These are phyloP conservation scores for Candida fluviatilis DNA, from an alignment of 805 yeast species.

Conservation along the genomic window DNA sequence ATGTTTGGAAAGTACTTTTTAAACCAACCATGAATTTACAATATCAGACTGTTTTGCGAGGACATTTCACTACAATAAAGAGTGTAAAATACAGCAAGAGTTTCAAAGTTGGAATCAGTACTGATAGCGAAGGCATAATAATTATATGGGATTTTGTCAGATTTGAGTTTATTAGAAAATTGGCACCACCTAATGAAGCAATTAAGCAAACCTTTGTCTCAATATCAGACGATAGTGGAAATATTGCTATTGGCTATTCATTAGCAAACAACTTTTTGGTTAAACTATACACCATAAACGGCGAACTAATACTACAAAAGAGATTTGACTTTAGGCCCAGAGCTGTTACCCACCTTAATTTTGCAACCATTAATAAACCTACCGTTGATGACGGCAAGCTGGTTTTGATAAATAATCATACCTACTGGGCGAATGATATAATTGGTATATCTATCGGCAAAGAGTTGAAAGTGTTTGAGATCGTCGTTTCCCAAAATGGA, in stretches of 20 bases:
- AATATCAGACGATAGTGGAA: slow-evolving; percentile 54
- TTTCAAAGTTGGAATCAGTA: slow-evolving; percentile 51
- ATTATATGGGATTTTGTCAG: slow-evolving; percentile 64
- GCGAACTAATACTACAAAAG: slow-evolving; percentile 33
- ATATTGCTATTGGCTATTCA: slow-evolving; percentile 37
- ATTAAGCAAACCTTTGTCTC: slow-evolving; percentile 26
- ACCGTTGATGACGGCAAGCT: slow-evolving; percentile 20
- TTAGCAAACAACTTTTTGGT: slow-evolving; percentile 18
- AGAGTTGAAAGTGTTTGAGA: slow-evolving; percentile 18
- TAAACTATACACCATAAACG: slow-evolving; percentile 50
- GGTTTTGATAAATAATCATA: slow-evolving; percentile 21
- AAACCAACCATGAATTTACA: slow-evolving; percentile 27
- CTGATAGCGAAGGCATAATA: slow-evolving; percentile 52
- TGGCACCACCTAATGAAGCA: slow-evolving; percentile 14
- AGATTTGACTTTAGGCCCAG: slow-evolving; percentile 7
- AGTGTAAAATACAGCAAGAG: slow-evolving; percentile 48
- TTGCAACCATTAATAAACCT: slow-evolving; percentile 28
- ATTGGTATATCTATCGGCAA: slow-evolving; percentile 21
- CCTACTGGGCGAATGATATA: slow-evolving; percentile 35
- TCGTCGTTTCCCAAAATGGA: slow-evolving; percentile 12
- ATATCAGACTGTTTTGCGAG: slow-evolving; percentile 47
- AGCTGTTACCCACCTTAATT: slow-evolving; percentile 18
- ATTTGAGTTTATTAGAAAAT: slow-evolving; percentile 43
- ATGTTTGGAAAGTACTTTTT: slow-evolving; percentile 49
- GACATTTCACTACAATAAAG: slow-evolving; percentile 49